These are phyloP conservation scores for Candida dubliniensis DNA, from an alignment of 1,139 yeast genomes.

Conservation along the genomic window DNA sequence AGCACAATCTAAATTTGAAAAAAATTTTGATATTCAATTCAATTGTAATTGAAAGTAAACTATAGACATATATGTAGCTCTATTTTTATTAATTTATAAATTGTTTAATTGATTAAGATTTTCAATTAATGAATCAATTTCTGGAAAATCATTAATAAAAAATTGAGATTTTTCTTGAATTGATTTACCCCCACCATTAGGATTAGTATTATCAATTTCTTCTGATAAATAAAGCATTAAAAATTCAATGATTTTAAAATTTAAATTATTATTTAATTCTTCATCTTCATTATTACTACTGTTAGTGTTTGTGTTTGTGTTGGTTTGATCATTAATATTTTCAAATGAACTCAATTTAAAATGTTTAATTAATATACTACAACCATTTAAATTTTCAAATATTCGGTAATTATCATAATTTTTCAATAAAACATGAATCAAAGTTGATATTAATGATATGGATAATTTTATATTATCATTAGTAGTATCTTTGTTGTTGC, in stretches of 20 bases:
- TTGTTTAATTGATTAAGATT: constrained; percentile 38
- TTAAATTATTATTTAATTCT: constrained; percentile 27
- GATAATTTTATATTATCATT: constrained; percentile 17
- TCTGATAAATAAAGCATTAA: constrained; percentile 70
- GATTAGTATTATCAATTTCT: constrained; percentile 37
- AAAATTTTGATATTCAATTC: constrained; percentile 15
- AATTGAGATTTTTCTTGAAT: constrained; percentile 56
- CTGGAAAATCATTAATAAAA: constrained; percentile 48
- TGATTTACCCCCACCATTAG: constrained; percentile 20
- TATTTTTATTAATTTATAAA: constrained; percentile 9
- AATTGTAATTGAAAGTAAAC: background rate
- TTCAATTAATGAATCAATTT: constrained; percentile 41
- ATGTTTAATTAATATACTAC: constrained; percentile 49
- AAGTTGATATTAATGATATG: constrained; percentile 52
- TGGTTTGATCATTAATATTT: constrained; percentile 1
- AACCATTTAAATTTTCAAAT: constrained; percentile 63
- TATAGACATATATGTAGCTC: no score
- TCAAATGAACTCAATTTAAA: constrained; percentile 24
- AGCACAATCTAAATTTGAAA: constrained; percentile 12
- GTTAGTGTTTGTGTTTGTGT: constrained; percentile 1
- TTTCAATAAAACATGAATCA: constrained; percentile 62
- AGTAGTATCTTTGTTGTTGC: no score
- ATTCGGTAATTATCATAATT: constrained; percentile 56
- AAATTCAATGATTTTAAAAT: constrained; percentile 68
- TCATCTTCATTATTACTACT: background rate